Base-by-base conservation (phyloP, 2,329 filamentous ascomycete species). In the Orbilia oligospora region DNA sequence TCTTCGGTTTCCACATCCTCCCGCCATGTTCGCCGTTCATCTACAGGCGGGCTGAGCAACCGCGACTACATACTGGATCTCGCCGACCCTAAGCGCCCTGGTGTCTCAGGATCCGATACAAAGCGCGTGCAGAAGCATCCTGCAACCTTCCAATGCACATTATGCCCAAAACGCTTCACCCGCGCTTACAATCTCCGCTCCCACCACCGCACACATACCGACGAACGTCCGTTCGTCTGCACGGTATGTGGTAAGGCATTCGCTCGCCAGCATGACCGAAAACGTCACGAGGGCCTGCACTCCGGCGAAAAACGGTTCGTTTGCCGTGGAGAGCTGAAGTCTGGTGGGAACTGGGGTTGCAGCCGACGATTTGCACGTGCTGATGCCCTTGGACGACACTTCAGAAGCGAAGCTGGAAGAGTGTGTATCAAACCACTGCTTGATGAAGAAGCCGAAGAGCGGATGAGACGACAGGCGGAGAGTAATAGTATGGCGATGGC, bases 221-320 rank as follows among this genome's bases (percentile, higher is more conserved):
- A 99, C 83, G 96, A 99, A 86, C 90, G 96, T 58, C 96, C 96
- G 0, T 99, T 98, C 83, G 95, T 98, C 1, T 99, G 96, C 83
- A 97, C 93, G 0, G 93, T 98, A 8, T 99, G 96, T 82, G 93
- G 93, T 66, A 99, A 99, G 85, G 96, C 96, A 0, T 99, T 99
- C 85, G 96, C 96, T 5, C 91, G 96, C 27, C 96, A 99, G 83
- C 96, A 99, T 83, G 96, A 99, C 84, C 91, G 96, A 55, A 99
- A 99, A 85, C 91, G 96, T 46, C 96, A 99, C 84, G 96, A 99
- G 85, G 94, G 95, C 46, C 87, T 99, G 49, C 96, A 99, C 83
- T 97, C 93, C 0, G 96, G 96, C 49, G 96, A 99, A 86, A 99
- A 98, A 89, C 98, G 97, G 83, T 99, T 98, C 83, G 93, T 98